Percentiles rank a stretch among this genome's conserved stretches.
phyloP scores from a whole-genome alignment of 2,329 filamentous ascomycete species.

The Aspergillus transmontanensis region DNA sequence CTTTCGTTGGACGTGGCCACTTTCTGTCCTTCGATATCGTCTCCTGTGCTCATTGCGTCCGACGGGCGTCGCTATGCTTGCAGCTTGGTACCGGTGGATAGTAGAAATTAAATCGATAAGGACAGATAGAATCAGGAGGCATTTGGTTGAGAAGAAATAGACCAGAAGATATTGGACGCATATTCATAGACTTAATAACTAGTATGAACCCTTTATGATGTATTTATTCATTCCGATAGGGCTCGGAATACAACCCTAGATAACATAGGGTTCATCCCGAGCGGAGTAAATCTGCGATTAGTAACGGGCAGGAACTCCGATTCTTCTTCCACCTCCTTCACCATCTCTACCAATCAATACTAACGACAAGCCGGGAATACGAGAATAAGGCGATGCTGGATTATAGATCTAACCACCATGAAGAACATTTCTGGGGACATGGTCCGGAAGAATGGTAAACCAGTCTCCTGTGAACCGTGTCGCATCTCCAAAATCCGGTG shows the following conservation, averaged over 20 bases:
- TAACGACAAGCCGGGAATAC: background rate
- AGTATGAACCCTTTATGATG: background rate
- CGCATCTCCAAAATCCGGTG: constrained; percentile 10
- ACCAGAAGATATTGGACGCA: background rate
- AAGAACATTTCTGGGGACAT: background rate
- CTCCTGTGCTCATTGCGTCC: background rate
- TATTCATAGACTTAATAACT: no score
- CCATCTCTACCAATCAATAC: background rate
- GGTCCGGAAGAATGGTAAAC: constrained; percentile 6
- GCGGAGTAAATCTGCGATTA: background rate
- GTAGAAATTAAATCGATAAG: background rate
- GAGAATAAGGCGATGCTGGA: background rate
- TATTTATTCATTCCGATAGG: background rate
- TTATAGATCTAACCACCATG: background rate
- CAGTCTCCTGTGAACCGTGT: constrained; percentile 7
- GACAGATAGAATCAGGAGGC: background rate
- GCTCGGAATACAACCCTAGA: background rate
- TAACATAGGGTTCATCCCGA: background rate
- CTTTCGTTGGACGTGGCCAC: background rate
- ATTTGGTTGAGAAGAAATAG: background rate
- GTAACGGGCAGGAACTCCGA: background rate
- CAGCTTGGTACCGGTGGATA: background rate
- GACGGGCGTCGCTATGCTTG: background rate
- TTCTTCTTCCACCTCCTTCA: background rate
- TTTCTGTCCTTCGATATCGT: background rate